Conservation (phyloP, 805 yeast species). For the Hanseniaspora clermontiae region DNA sequence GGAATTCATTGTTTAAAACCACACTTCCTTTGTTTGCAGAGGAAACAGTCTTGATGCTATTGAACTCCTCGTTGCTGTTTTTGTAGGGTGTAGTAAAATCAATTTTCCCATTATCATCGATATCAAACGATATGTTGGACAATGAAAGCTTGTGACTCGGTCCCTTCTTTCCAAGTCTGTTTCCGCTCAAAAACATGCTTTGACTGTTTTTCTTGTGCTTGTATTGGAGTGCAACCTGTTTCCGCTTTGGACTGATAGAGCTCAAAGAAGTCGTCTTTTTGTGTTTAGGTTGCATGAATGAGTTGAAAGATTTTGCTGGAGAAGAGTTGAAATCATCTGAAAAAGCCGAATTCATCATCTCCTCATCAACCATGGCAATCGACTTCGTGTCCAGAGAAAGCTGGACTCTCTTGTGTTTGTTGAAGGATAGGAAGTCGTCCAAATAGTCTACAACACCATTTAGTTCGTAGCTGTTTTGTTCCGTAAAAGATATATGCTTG, state of each 20-base stretch:
- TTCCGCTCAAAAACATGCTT: background rate
- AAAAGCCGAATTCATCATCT: slow-evolving; percentile 4
- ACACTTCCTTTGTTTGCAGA: background rate
- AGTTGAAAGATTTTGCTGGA: slow-evolving; percentile 24
- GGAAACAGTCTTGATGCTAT: background rate
- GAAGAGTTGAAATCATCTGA: slow-evolving; percentile 16
- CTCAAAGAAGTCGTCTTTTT: slow-evolving; percentile 16
- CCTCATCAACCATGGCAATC: background rate
- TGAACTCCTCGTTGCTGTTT: background rate
- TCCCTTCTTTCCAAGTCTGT: background rate
- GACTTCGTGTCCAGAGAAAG: background rate
- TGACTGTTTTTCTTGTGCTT: background rate
- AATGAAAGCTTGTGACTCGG: slow-evolving; percentile 1
- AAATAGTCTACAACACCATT: slow-evolving; percentile 5
- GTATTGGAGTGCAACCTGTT: background rate
- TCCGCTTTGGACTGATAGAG: slow-evolving; percentile 13
- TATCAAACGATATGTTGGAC: slow-evolving; percentile 10
- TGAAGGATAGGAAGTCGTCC: slow-evolving; percentile 4
- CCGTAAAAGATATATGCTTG: background rate
- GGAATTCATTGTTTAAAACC: background rate
- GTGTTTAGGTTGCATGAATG: slow-evolving; percentile 1
- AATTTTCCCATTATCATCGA: slow-evolving; percentile 9
- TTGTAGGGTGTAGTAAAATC: slow-evolving; percentile 1
- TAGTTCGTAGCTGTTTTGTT: background rate
- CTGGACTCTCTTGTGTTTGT: background rate